Base-by-base conservation (phyloP, 192 early-diverging fungal species). In the Backusella liffmaniae region DNA sequence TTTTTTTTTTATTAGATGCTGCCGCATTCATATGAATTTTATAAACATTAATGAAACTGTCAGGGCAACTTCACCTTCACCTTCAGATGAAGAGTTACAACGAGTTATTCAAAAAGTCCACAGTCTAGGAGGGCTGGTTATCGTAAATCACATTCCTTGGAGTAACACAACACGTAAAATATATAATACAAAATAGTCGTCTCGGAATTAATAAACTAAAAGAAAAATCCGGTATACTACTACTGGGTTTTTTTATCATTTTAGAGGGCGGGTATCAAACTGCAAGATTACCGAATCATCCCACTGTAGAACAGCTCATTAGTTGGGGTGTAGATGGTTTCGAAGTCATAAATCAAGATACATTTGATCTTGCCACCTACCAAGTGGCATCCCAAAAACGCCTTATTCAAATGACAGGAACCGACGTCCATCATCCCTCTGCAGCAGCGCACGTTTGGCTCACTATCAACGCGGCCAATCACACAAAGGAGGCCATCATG, bases 91-190 rank as follows among this genome's bases (percentile, higher is more conserved):
- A 37, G 86, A 92, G 6, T 70, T 94, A 10, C 79, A 82, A 74
- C 65, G 71, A 15, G 90, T 87, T 0, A 94, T 94, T 53, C 74
- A 82, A 36, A 82, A 83, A 69, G 83, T 85, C 12, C 92, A 94
- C 75, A 84, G 83, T 44, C 70, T 92, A 18, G 92, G 92, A 44
- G 92, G 92, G 0, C 70, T 94, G 15, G 92, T 90, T 0, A 90
- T 92, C 66, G 90, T 92, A 4, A 94, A 94, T 79, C 92, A 94
- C 75, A 91, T 94, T 67, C 92, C 92, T 0, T 94, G 92, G 92
- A 90, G 88, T 70, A 92, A 91, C 77, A 80, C 83, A 5, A 91
- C 89, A 39, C 82, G 86, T 86, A 80, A 56, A 21, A 18, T 49
- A 44, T 44, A 65, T 62, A 62, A 62, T 62, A 62, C 23, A 62